These are phyloP conservation scores for Cryptococcus deneoformans DNA, from an alignment of 1,284 basidiomycete species.

Conservation along the genomic window DNA sequence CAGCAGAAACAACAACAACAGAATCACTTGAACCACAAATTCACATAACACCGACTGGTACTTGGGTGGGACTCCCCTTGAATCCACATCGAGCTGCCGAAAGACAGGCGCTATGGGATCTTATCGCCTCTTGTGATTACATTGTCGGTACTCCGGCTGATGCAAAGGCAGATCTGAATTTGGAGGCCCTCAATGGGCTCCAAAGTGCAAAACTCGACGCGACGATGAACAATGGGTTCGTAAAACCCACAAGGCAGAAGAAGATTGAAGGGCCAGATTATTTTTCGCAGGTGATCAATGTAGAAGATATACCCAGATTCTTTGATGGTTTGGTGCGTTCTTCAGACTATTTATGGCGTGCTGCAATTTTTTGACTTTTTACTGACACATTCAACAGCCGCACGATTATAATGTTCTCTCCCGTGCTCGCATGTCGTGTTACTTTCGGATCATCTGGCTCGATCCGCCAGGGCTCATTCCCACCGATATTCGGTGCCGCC, in stretches of 20 bases:
- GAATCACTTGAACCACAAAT: no score
- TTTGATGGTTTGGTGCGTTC: not conserved
- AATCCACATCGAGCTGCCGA: not conserved
- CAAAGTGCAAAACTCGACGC: not conserved
- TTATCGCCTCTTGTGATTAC: conserved; percentile 2
- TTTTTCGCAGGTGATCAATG: not conserved
- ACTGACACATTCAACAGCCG: not conserved
- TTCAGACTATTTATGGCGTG: not conserved
- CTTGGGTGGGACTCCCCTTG: not conserved
- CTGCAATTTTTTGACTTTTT: not conserved
- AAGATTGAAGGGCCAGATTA: not conserved
- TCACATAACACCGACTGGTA: not conserved
- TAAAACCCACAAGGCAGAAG: conserved; percentile 1
- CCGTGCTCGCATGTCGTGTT: not conserved
- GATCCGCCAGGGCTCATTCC: conserved; percentile 3
- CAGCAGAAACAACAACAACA: not conserved
- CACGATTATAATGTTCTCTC: conserved; percentile 2
- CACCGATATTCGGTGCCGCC: conserved; percentile 2
- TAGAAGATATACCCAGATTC: conserved; percentile 1
- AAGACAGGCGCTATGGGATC: not conserved
- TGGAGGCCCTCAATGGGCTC: not conserved
- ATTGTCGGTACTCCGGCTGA: not conserved
- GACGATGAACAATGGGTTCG: not conserved
- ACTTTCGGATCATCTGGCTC: not conserved
- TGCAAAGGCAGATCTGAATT: not conserved